These are phyloP conservation scores for Auriscalpium orientale DNA, from an alignment of 768 basidiomycete genomes.

Conservation along the genomic window DNA sequence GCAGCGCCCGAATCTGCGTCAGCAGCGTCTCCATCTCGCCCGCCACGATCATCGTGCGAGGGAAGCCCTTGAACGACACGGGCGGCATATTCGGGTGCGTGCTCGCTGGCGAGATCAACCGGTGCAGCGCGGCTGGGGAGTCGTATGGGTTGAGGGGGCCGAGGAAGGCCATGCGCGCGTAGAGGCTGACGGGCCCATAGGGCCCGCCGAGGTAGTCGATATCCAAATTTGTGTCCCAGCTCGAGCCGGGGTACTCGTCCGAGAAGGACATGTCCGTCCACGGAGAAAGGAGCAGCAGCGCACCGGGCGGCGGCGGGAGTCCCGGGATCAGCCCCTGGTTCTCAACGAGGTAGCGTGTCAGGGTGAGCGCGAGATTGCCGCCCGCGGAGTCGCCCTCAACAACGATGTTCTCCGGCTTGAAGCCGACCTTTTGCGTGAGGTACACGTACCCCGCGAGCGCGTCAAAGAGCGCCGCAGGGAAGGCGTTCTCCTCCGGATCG, in stretches of 20 bases:
- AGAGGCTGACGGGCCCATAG: not conserved
- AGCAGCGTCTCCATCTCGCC: conserved; percentile 4
- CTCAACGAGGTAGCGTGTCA: conserved; percentile 14
- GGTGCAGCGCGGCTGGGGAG: not conserved
- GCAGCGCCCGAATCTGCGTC: not conserved
- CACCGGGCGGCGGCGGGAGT: conserved; percentile 3
- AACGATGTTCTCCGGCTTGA: conserved; percentile 11
- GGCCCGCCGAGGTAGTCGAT: conserved; percentile 2
- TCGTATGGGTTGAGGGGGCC: not conserved
- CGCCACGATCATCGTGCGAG: conserved; percentile 1
- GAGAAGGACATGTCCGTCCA: conserved; percentile 10
- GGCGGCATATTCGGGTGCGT: not conserved
- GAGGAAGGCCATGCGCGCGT: conserved; percentile 2
- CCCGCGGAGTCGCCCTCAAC: conserved; percentile 17
- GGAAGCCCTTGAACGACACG: conserved; percentile 3
- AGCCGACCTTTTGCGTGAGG: conserved; percentile 8
- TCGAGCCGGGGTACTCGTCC: not conserved
- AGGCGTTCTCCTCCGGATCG: conserved; percentile 1
- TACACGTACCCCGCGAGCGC: conserved; percentile 12
- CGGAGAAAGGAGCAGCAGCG: conserved; percentile 14
- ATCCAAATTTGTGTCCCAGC: not conserved
- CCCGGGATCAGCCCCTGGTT: not conserved
- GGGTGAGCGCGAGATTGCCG: conserved; percentile 13
- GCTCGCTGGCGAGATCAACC: conserved; percentile 6
- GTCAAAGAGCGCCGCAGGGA: conserved; percentile 14